phyloP scores from a whole-genome alignment of 352 stramenopile genomes.

The Pelagophyceae sp. region DNA sequence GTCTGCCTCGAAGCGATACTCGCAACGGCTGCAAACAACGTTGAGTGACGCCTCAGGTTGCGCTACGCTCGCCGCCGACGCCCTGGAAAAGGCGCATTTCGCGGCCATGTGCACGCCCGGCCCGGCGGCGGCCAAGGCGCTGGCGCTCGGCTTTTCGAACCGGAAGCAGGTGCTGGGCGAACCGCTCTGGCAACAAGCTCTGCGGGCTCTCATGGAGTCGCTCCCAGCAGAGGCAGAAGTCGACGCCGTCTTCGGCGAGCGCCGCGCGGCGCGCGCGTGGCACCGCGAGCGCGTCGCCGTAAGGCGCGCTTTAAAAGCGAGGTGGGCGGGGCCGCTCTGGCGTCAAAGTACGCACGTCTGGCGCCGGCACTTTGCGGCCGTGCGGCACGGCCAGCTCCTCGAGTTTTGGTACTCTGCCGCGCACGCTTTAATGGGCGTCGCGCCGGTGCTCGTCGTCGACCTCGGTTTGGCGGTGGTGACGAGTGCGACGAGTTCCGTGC shows the following conservation, averaged over 20 bases:
- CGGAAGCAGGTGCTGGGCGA: no score
- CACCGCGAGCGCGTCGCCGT: background rate
- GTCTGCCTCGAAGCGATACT: no score
- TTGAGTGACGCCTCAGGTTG: no score
- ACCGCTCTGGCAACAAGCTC: background rate
- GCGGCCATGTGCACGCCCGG: background rate
- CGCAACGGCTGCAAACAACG: no score
- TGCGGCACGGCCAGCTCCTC: background rate
- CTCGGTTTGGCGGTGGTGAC: background rate
- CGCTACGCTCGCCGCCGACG: background rate
- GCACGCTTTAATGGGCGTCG: slow-evolving; percentile 3
- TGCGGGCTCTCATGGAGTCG: background rate
- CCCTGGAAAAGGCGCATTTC: background rate
- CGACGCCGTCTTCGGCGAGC: slow-evolving; percentile 5
- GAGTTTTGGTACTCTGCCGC: slow-evolving; percentile 7
- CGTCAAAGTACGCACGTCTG: background rate
- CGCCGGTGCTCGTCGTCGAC: slow-evolving; percentile 10
- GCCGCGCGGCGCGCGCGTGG: background rate
- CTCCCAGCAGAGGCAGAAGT: background rate
- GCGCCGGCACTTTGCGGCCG: slow-evolving; percentile 10
- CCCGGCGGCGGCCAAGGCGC: background rate
- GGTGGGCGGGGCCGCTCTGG: slow-evolving; percentile 14
- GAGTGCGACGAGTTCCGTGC: no score
- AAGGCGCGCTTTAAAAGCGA: background rate
- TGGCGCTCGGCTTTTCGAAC: no score